These are phyloP conservation scores for Neodidymelliopsis sp. DNA, from an alignment of 2,329 filamentous ascomycete genomes.

Conservation along the genomic window DNA sequence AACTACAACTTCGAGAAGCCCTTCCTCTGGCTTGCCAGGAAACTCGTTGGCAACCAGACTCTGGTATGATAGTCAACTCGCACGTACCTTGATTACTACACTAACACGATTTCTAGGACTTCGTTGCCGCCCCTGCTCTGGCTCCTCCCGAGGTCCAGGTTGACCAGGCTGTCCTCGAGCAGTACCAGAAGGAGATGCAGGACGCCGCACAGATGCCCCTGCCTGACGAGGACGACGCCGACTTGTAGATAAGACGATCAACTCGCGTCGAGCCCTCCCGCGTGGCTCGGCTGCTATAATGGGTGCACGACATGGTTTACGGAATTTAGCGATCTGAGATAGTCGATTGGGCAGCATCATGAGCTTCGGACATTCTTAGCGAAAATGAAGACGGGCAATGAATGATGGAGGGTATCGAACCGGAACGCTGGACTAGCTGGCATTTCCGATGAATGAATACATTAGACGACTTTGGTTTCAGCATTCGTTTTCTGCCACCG, in stretches of 20 bases:
- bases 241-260: slow-evolving; percentile 56
- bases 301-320: slow-evolving; percentile 39
- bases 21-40: slow-evolving; percentile 98
- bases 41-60: slow-evolving; percentile 92
- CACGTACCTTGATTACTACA: slow-evolving; percentile 19
- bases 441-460: slow-evolving; percentile 39
- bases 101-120: slow-evolving; percentile 69
- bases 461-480: slow-evolving; percentile 32
- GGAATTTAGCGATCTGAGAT: slow-evolving; percentile 33
- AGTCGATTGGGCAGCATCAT: slow-evolving; percentile 28
- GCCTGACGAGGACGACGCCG: slow-evolving; percentile 90
- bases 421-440: slow-evolving; percentile 45
- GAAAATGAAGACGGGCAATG: slow-evolving; percentile 34
- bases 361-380: slow-evolving; percentile 38
- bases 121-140: slow-evolving; percentile 93
- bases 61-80: slow-evolving; percentile 66
- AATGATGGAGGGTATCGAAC: slow-evolving; percentile 32
- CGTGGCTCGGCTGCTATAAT: slow-evolving; percentile 32
- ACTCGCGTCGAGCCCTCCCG: slow-evolving; percentile 28
- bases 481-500: slow-evolving; percentile 2
- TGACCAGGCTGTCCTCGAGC: slow-evolving; percentile 79
- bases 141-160: slow-evolving; percentile 92
- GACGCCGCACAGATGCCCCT: slow-evolving; percentile 82
- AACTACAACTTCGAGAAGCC: slow-evolving; percentile 99
- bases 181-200: slow-evolving; percentile 90